Conservation (phyloP, 495 filamentous ascomycete species). For the Apodospora peruviana region DNA sequence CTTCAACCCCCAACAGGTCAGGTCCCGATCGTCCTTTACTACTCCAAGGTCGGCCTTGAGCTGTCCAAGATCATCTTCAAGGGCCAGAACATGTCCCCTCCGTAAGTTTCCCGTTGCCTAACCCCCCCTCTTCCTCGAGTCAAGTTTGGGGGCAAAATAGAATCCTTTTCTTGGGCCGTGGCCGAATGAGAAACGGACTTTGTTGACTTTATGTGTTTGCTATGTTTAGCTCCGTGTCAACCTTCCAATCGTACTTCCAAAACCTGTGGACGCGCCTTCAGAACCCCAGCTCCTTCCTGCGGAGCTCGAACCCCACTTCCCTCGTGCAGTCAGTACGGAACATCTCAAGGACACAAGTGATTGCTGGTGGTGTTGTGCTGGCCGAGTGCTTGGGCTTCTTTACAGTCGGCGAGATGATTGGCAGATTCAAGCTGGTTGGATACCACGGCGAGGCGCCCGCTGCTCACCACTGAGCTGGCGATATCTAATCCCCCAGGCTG, state of each 20-base stretch:
- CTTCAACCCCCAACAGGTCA: conserved; percentile 52
- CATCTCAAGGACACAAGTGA: conserved; percentile 61
- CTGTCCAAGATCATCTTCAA: conserved; percentile 79
- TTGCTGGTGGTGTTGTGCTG: conserved; percentile 63
- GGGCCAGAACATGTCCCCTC: conserved; percentile 86
- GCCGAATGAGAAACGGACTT: no score
- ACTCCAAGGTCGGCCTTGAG: conserved; percentile 82
- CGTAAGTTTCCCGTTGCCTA: conserved; percentile 56
- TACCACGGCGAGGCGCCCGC: conserved; percentile 64
- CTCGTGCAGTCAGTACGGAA: conserved; percentile 62
- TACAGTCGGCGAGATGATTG: conserved; percentile 95
- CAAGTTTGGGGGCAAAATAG: neutral
- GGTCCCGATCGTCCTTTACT: conserved; percentile 83
- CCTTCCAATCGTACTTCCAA: conserved; percentile 85
- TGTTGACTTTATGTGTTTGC: no score
- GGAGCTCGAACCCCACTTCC: conserved; percentile 32
- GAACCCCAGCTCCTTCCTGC: conserved; percentile 53
- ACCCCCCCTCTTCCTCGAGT: neutral
- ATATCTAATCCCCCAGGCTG: no score
- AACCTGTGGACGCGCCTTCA: conserved; percentile 59
- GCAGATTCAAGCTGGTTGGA: conserved; percentile 86
- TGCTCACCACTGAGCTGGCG: conserved; percentile 52
- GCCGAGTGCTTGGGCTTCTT: conserved; percentile 96
- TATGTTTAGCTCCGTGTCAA: conserved; percentile 66
- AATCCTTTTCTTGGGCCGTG: neutral